Evolutionary conservation across 805 yeast genomes (phyloP), one percentile per base, ranked within the genome.

Genomic region (Saccharomycopsis oosterbeekiorum): DNA sequence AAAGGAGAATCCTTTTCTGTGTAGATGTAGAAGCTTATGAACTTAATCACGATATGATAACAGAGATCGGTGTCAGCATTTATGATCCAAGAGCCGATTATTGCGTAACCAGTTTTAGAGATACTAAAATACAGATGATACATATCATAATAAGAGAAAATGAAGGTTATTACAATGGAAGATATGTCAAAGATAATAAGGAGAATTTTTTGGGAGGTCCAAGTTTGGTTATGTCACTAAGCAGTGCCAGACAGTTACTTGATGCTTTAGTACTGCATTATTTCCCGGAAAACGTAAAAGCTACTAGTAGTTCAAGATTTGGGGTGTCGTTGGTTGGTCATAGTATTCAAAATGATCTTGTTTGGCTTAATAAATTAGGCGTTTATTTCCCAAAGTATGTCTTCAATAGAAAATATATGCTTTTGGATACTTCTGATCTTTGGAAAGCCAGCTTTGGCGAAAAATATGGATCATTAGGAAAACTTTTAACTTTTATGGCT

Each of bases 21-120:
- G 70, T 84, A 55, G 88, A 84, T 68, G 72, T 82, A 1, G 88
- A 84, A 68, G 86, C 86, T 0, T 82, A 70, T 72, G 88, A 84
- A 66, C 63, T 66, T 26, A 70, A 78, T 64, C 71, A 70, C 14
- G 67, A 72, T 21, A 61, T 70, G 8, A 73, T 84, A 8, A 83
- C 86, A 0, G 88, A 84, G 66, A 76, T 84, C 55, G 88, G 88
- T 0, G 73, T 84, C 1, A 72, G 84, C 4, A 77, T 84, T 1
- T 82, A 76, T 67, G 85, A 83, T 65, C 86, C 87, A 4, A 67
- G 79, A 26, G 74, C 70, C 51, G 83, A 81, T 62, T 55, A 64
- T 6, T 65, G 64, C 11, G 71, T 71, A 26, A 77, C 75, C 57
- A 11, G n/a, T 6, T 58, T 55, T 39, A 24, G 8, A 0, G 86